Evolutionary conservation across 306 rosid genomes (phyloP).

Genomic region (Malus sylvestris): DNA sequence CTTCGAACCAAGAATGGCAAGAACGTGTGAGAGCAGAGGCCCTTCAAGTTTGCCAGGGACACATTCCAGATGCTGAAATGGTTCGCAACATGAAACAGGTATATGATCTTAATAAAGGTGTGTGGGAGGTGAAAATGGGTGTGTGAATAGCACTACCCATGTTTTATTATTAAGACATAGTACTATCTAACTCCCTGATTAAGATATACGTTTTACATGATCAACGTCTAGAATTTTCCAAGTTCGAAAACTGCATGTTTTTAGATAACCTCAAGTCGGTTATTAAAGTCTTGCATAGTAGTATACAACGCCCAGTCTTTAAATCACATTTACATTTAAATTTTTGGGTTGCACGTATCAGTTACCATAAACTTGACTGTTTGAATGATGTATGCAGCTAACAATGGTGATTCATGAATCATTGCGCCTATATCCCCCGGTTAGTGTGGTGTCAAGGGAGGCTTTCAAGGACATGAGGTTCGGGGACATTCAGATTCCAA

Average conservation of each 20-base stretch:
- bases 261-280: too few species aligned
- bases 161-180: too few species aligned
- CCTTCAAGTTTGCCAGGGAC: slow-evolving; percentile 19
- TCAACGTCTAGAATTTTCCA: too few species aligned
- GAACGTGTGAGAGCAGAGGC: slow-evolving; percentile 33
- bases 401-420: slow-evolving; percentile 27
- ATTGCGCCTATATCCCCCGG: slow-evolving; percentile 14
- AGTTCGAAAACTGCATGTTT: too few species aligned
- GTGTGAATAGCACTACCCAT: too few species aligned
- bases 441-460: slow-evolving; percentile 16
- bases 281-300: too few species aligned
- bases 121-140: too few species aligned
- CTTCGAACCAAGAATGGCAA: slow-evolving; percentile 45
- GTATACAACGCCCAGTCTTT: too few species aligned
- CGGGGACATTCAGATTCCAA: slow-evolving; percentile 9
- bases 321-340: too few species aligned
- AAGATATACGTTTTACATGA: too few species aligned
- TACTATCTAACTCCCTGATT: too few species aligned
- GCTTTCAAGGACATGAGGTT: slow-evolving; percentile 15
- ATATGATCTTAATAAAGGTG: background rate
- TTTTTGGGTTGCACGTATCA: background rate
- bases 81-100: slow-evolving; percentile 44
- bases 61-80: slow-evolving; percentile 27
- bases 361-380: background rate
- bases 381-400: background rate